Evolutionary conservation across 495 filamentous ascomycete species (phyloP).

Genomic region (Daldinia concentrica): DNA sequence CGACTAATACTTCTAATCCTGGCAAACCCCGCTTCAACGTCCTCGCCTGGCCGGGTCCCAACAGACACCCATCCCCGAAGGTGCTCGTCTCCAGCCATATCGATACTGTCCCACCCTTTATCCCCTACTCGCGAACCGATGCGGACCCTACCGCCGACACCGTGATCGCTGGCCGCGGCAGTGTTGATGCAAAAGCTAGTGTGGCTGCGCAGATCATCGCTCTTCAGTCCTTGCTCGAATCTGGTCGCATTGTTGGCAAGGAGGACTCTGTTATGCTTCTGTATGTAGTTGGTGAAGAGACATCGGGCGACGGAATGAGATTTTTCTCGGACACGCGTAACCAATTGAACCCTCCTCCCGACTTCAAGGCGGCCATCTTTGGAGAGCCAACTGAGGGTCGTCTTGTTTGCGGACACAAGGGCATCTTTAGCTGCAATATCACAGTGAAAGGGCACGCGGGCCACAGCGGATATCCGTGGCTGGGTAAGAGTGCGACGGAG

Average conservation of each 20-base stretch:
- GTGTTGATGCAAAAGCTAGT: slow-evolving; percentile 89
- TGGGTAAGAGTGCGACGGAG: slow-evolving; percentile 81
- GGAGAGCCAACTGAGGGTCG: slow-evolving; percentile 90
- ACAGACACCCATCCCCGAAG: slow-evolving; percentile 57
- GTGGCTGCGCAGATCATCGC: slow-evolving; percentile 83
- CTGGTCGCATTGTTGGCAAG: slow-evolving; percentile 51
- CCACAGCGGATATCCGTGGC: slow-evolving; percentile 89
- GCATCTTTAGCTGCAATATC: slow-evolving; percentile 71
- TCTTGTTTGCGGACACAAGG: slow-evolving; percentile 91
- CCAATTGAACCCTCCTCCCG: slow-evolving; percentile 55
- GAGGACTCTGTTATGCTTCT: slow-evolving; percentile 70
- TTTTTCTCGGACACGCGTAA: slow-evolving; percentile 62
- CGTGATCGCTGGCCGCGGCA: slow-evolving; percentile 74
- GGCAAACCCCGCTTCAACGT: slow-evolving; percentile 70
- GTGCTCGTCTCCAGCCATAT: slow-evolving; percentile 80
- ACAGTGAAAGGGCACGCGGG: slow-evolving; percentile 77
- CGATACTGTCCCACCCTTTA: slow-evolving; percentile 76
- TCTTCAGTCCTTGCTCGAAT: slow-evolving; percentile 65
- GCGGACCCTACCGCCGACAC: slow-evolving; percentile 57
- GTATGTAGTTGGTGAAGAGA: slow-evolving; percentile 92
- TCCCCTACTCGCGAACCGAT: slow-evolving; percentile 64
- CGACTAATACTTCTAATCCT: slow-evolving; percentile 56
- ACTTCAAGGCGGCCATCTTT: slow-evolving; percentile 74
- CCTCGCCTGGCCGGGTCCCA: slow-evolving; percentile 73
- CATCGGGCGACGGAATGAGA: slow-evolving; percentile 84